These are phyloP conservation scores for Stygiomarasmius scandens DNA, from an alignment of 1,284 basidiomycete species.

Conservation along the genomic window DNA sequence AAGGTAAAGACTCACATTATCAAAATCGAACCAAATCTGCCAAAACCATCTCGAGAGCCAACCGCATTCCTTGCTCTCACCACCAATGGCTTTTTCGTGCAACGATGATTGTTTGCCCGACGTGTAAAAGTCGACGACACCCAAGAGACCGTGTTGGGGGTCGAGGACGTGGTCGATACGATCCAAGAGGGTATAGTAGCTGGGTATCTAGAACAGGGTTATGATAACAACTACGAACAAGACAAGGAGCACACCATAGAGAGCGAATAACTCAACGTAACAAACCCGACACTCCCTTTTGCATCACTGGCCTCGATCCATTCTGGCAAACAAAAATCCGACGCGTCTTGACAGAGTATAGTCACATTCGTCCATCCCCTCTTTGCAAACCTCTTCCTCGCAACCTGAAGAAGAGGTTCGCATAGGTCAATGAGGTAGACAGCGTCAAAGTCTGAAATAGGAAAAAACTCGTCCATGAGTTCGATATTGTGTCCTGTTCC, in stretches of 20 bases:
- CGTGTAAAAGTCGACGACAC: constrained; percentile 83
- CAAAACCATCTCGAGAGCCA: constrained; percentile 84
- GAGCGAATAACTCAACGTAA: constrained; percentile 74
- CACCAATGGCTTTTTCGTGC: constrained; percentile 71
- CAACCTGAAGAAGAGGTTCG: constrained; percentile 75
- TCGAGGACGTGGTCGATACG: constrained; percentile 72
- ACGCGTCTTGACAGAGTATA: constrained; percentile 78
- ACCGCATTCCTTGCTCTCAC: constrained; percentile 67
- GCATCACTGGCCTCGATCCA: constrained; percentile 51
- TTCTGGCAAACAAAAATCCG: constrained; percentile 67
- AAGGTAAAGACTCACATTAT: constrained; percentile 60
- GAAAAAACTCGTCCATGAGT: constrained; percentile 75
- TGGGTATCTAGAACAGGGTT: constrained; percentile 57
- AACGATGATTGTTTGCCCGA: constrained; percentile 60
- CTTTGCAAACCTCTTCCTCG: constrained; percentile 66
- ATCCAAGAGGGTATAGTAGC: constrained; percentile 72
- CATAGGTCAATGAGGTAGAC: constrained; percentile 81
- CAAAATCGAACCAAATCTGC: constrained; percentile 82
- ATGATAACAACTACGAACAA: background rate
- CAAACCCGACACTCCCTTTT: constrained; percentile 59
- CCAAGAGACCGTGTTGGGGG: constrained; percentile 66
- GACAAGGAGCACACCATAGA: constrained; percentile 56
- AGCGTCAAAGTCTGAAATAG: constrained; percentile 65
- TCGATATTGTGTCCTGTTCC: constrained; percentile 87
- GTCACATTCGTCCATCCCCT: constrained; percentile 79